phyloP scores from a whole-genome alignment of 768 basidiomycete genomes.

The Leucosporidium scottii region DNA sequence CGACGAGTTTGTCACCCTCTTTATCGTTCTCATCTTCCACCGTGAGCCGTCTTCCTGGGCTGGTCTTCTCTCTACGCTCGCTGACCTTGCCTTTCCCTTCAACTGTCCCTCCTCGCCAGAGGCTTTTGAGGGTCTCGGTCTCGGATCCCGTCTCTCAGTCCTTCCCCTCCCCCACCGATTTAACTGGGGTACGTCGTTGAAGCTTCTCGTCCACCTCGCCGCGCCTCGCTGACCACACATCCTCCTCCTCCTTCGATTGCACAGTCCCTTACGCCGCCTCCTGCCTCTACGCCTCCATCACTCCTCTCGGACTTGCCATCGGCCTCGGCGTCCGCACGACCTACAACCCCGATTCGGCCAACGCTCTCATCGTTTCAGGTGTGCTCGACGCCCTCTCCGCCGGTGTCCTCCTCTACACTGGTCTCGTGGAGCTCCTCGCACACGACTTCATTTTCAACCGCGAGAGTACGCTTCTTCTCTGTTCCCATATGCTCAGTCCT shows the following conservation, averaged over 20 bases:
- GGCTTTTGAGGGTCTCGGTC: slow-evolving; percentile 2
- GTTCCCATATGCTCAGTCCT: no score
- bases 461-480: slow-evolving; percentile 14
- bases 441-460: slow-evolving; percentile 33
- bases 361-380: slow-evolving; percentile 21
- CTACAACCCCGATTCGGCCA: background rate
- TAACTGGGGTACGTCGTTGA: background rate
- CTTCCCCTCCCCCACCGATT: slow-evolving; percentile 29
- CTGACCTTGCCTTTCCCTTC: background rate
- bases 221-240: background rate
- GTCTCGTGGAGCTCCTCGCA: slow-evolving; percentile 29
- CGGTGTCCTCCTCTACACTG: slow-evolving; percentile 36
- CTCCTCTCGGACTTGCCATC: slow-evolving; percentile 27
- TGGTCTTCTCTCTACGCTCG: no score
- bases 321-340: slow-evolving; percentile 27
- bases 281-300: slow-evolving; percentile 31
- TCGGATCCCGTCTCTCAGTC: slow-evolving; percentile 33
- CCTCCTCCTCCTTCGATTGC: background rate
- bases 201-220: no score
- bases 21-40: slow-evolving; percentile 40
- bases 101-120: background rate
- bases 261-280: slow-evolving; percentile 15
- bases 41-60: background rate
- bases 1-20: slow-evolving; percentile 43
- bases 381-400: slow-evolving; percentile 35